phyloP scores from a whole-genome alignment of 371 early-diverging fungal genomes.

The Apophysomyces elegans region DNA sequence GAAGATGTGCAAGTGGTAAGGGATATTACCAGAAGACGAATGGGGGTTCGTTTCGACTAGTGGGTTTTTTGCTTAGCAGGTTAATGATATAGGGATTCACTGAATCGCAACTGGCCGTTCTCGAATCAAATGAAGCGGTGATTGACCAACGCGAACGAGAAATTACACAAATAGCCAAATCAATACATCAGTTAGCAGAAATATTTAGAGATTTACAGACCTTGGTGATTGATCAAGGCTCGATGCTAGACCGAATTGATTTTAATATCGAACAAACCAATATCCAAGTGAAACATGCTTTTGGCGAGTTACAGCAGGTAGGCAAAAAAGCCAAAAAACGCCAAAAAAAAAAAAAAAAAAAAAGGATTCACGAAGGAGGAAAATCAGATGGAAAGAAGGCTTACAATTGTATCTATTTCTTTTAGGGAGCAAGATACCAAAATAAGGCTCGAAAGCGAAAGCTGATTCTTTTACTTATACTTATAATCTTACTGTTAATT shows the following conservation, averaged over 20 bases:
- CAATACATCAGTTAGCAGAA: slow-evolving; percentile 89
- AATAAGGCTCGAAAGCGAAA: slow-evolving; percentile 67
- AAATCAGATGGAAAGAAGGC: no score
- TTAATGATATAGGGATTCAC: slow-evolving; percentile 72
- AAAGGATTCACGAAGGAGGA: neutral
- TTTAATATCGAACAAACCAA: slow-evolving; percentile 92
- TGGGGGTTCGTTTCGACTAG: neutral
- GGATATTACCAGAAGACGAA: no score
- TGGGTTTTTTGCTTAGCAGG: neutral
- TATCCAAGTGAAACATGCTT: slow-evolving; percentile 82
- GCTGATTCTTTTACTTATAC: slow-evolving; percentile 63
- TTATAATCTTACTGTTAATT: slow-evolving; percentile 64
- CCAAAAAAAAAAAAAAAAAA: no score
- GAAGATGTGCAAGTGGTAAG: slow-evolving; percentile 54
- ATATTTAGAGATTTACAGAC: slow-evolving; percentile 92
- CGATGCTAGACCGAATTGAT: slow-evolving; percentile 96
- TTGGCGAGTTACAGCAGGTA: slow-evolving; percentile 84
- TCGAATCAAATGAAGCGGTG: slow-evolving; percentile 71
- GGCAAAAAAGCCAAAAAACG: neutral
- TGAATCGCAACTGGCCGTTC: slow-evolving; percentile 78
- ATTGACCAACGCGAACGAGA: slow-evolving; percentile 89
- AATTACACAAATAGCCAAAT: slow-evolving; percentile 89
- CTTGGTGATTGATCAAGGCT: slow-evolving; percentile 97
- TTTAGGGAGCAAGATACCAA: slow-evolving; percentile 67
- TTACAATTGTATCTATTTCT: no score